Percentiles rank a stretch among this genome's conserved stretches.
Evolutionary conservation across 257 asterid genomes (phyloP).

Genomic region (Nicotiana attenuata): DNA sequence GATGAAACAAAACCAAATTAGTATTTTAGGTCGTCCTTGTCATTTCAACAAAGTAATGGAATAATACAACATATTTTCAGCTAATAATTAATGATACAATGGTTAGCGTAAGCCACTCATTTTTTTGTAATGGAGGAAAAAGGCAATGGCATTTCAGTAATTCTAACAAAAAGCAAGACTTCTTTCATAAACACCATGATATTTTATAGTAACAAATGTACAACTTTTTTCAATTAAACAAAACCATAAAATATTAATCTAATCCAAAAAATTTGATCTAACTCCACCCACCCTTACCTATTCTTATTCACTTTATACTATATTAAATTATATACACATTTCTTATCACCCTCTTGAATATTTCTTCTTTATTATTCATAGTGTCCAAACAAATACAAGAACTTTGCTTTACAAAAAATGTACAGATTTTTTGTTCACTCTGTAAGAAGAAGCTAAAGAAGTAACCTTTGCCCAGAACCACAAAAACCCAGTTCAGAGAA

Average conservation of each 20-base stretch:
- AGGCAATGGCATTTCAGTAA: constrained; percentile 10
- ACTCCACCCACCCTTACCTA: constrained; percentile 45
- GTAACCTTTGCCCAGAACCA: not conserved
- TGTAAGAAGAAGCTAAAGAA: not conserved
- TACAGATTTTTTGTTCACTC: constrained; percentile 10
- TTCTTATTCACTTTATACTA: constrained; percentile 20
- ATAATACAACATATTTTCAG: not conserved
- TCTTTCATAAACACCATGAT: not conserved
- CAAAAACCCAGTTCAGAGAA: not conserved
- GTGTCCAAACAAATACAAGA: constrained; percentile 6
- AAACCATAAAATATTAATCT: not conserved
- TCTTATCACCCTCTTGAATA: not conserved
- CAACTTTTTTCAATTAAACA: constrained; percentile 10
- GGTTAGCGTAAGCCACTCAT: not conserved
- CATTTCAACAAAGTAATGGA: not conserved
- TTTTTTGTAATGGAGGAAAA: not conserved
- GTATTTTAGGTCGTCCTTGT: not conserved
- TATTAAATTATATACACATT: not conserved
- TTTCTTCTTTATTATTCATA: not conserved
- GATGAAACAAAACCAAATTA: not conserved
- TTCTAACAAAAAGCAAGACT: not conserved
- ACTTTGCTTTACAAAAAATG: not conserved
- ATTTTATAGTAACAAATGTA: not conserved
- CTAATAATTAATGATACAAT: not conserved
- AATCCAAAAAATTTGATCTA: constrained; percentile 10